phyloP scores from a whole-genome alignment of 139 green algal genomes.

The Closterium sp. region DNA sequence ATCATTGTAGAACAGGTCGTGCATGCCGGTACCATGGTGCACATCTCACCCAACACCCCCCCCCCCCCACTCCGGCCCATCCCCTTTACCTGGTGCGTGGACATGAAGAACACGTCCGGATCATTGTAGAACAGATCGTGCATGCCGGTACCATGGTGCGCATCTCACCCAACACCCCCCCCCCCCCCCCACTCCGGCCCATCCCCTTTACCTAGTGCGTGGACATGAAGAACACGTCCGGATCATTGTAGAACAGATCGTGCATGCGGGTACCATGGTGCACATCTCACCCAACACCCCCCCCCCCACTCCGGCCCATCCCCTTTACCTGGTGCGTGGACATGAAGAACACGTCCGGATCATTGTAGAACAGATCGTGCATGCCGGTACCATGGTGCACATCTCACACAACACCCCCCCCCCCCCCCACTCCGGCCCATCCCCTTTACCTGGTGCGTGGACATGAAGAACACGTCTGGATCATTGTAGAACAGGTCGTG shows the following conservation, averaged over 20 bases:
- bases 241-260: constrained; percentile 78
- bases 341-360: constrained; percentile 74
- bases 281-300: too few relatives aligned
- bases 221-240: constrained; percentile 76
- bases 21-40: too few relatives aligned
- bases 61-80: too few relatives aligned
- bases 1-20: too few relatives aligned
- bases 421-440: too few relatives aligned
- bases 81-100: too few relatives aligned
- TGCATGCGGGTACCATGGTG: constrained; percentile 58
- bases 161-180: too few relatives aligned
- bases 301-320: too few relatives aligned
- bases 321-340: constrained; percentile 58
- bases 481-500: constrained; percentile 80
- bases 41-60: too few relatives aligned
- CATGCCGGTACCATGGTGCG: too few relatives aligned
- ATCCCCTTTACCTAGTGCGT: constrained; percentile 63
- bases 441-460: constrained; percentile 62
- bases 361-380: constrained; percentile 73
- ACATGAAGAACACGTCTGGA: constrained; percentile 77
- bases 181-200: too few relatives aligned
- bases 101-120: constrained; percentile 74
- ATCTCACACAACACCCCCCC: background rate
- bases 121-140: constrained; percentile 75
- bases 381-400: constrained; percentile 48